Evolutionary conservation across 257 asterid species (phyloP).

Genomic region (Plectranthus barbatus): DNA sequence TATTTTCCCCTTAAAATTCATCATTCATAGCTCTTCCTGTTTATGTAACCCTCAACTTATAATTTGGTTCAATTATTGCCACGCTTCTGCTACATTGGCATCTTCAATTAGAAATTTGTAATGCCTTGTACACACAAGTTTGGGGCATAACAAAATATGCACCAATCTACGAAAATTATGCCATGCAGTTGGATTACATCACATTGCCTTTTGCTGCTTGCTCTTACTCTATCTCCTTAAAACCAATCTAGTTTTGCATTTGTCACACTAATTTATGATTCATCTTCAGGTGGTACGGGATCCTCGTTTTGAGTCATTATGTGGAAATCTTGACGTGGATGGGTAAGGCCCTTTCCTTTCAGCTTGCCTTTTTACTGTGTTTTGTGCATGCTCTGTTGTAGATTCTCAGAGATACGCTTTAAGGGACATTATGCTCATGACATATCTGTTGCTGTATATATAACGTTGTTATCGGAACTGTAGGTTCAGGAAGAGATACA

Average conservation of each 20-base stretch:
- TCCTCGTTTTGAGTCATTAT: conserved; percentile 91
- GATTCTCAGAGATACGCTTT: not conserved
- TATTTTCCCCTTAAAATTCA: not conserved
- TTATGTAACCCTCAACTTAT: not conserved
- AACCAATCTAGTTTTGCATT: not conserved
- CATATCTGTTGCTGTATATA: not conserved
- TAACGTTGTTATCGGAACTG: conserved; percentile 9
- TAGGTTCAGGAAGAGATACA: conserved; percentile 88
- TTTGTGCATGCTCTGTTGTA: not conserved
- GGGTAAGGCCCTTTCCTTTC: conserved; percentile 36
- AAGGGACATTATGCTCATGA: not conserved
- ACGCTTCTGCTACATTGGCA: not conserved
- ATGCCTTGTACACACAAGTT: too few relatives aligned
- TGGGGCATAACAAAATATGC: too few relatives aligned
- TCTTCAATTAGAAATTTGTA: too few relatives aligned
- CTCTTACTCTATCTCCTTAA: not conserved
- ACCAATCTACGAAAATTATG: not conserved
- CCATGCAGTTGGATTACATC: not conserved
- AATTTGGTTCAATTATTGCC: not conserved
- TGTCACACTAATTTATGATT: not conserved
- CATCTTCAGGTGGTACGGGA: conserved; percentile 61
- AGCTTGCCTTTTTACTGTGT: not conserved
- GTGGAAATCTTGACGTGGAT: conserved; percentile 59
- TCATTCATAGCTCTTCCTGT: not conserved
- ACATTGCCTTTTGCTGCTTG: not conserved